Conservation (phyloP, 164 flowering plant genomes). For the Aristolochia fimbriata region DNA sequence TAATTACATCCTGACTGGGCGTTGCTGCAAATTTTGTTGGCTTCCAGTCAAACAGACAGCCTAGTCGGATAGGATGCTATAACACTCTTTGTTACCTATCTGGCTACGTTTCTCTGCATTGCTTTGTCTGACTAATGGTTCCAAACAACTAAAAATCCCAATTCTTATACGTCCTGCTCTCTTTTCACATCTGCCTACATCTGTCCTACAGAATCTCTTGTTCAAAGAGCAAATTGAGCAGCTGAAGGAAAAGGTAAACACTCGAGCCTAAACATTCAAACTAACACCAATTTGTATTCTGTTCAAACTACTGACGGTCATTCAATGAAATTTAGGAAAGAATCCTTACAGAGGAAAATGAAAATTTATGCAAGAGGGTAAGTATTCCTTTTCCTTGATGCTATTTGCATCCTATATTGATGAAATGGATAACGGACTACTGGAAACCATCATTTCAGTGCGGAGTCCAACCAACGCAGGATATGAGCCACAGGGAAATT, state of each 20-base stretch:
- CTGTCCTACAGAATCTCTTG: constrained; percentile 43
- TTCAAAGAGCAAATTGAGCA: constrained; percentile 50
- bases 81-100: too few relatives aligned
- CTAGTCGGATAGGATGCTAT: too few relatives aligned
- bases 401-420: background rate
- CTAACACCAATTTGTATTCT: background rate
- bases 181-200: too few relatives aligned
- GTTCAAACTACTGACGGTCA: background rate
- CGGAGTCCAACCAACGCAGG: constrained; percentile 1
- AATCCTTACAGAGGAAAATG: constrained; percentile 53
- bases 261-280: too few relatives aligned
- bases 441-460: constrained; percentile 1
- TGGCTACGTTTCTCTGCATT: too few relatives aligned
- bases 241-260: constrained; percentile 57
- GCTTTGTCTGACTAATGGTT: too few relatives aligned
- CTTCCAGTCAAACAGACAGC: too few relatives aligned
- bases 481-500: constrained; percentile 2
- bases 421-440: background rate
- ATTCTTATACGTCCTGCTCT: too few relatives aligned
- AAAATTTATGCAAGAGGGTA: constrained; percentile 49
- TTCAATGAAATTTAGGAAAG: constrained; percentile 41
- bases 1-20: background rate
- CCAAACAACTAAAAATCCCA: too few relatives aligned
- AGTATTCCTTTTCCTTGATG: constrained; percentile 1
- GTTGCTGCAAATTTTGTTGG: background rate